Evolutionary conservation across 2,329 filamentous ascomycete genomes (phyloP), one percentile per base, ranked within the genome.

Genomic region (Emergomyces pasteurianus): DNA sequence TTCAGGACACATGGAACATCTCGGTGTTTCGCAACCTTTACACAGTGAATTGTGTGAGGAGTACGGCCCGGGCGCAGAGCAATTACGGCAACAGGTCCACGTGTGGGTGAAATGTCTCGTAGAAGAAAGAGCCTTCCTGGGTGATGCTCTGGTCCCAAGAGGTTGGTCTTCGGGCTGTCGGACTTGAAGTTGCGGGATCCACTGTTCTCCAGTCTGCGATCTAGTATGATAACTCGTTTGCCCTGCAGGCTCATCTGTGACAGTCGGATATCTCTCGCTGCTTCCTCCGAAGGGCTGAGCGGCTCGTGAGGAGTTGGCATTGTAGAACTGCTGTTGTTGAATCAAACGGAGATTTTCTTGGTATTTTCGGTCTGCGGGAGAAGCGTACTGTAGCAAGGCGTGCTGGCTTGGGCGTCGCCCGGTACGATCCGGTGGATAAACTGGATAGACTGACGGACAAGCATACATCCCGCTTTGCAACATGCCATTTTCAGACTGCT

Each of bases 321-420:
- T 40, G 36, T 61, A 47, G 31, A 54, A 61, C 42, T 58, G 46
- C 46, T 36, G 26, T n/a, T 56, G 23, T 36, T 62, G 60, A 14
- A 59, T 43, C 18, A 38, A 14, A 21, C 50, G 58, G 38, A 62
- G 55, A 40, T 38, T n/a, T 59, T 63, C 59, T 18, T 62, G 54
- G 12, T 43, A 47, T 14, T 31, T 50, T 36, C 61, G 53, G 38
- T 65, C 52, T 16, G 23, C 34, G 12, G 59, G 63, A 31, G 61
- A 63, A 23, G 58, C 58, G 60, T 65, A 65, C 49, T 67, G 65
- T 16, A 65, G 55, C 2, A 59, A 57, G 14, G 64, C 60, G 47
- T 63, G 60, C 50, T 61, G 55, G 42, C 58, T 65, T 9, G 65
- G 60, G 23, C 59, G 54, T n/a, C 52, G 26, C 23, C 63, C 60